Conservation (phyloP, 164 flowering plant genomes). For the Akebia trifoliata region DNA sequence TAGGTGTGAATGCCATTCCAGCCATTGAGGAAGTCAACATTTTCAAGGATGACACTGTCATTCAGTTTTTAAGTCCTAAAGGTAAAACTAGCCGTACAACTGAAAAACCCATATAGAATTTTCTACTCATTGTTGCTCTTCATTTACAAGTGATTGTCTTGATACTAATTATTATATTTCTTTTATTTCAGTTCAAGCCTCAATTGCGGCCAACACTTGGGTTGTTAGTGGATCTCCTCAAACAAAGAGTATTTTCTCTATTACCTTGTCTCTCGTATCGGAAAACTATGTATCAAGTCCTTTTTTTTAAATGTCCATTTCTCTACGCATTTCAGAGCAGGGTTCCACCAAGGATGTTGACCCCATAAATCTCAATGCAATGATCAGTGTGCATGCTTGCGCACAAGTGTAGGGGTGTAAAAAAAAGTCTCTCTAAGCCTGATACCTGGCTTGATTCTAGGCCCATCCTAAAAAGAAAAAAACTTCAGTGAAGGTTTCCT, state of each 20-base stretch:
- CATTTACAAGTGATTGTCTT: background rate
- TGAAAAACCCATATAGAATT: background rate
- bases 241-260: constrained; percentile 38
- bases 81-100: constrained; percentile 15
- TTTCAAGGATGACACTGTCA: constrained; percentile 50
- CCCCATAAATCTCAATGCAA: background rate
- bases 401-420: too few relatives aligned
- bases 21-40: constrained; percentile 60
- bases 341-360: too few relatives aligned
- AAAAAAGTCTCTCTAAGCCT: too few relatives aligned
- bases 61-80: constrained; percentile 49
- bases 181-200: constrained; percentile 68
- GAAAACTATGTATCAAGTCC: too few relatives aligned
- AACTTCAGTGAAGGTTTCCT: too few relatives aligned
- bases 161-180: background rate
- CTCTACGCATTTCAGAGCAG: background rate
- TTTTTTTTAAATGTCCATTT: background rate
- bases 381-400: background rate
- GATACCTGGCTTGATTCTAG: too few relatives aligned
- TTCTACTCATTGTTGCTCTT: background rate
- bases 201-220: constrained; percentile 80
- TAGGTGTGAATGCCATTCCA: constrained; percentile 57
- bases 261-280: background rate
- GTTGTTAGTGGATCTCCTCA: constrained; percentile 80
- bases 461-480: too few relatives aligned